phyloP scores from a whole-genome alignment of 495 filamentous ascomycete species.

The Cercophora scortea region DNA sequence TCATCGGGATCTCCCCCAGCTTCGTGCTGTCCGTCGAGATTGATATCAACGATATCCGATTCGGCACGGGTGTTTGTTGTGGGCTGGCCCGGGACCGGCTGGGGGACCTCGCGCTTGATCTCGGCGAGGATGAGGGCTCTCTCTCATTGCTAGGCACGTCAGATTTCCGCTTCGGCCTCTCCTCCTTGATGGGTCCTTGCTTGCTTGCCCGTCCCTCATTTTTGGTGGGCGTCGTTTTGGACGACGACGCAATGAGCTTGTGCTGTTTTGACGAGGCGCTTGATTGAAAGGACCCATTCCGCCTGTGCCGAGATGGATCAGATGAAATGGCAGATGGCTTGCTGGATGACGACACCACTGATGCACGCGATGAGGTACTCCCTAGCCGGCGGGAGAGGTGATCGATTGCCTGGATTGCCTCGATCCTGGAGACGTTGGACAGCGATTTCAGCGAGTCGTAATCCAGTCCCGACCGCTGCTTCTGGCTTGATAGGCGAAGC shows the following conservation, averaged over 20 bases:
- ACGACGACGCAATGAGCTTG: not conserved
- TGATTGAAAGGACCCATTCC: not conserved
- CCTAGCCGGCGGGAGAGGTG: slow-evolving; percentile 23
- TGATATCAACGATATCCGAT: slow-evolving; percentile 22
- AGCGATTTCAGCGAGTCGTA: slow-evolving; percentile 28
- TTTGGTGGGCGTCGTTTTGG: not conserved
- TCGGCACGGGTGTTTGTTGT: not conserved
- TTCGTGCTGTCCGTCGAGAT: slow-evolving; percentile 27
- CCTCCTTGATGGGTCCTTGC: not conserved
- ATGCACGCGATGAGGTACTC: not conserved
- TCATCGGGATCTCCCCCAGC: slow-evolving; percentile 27
- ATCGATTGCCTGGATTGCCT: slow-evolving; percentile 27
- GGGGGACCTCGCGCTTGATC: not conserved
- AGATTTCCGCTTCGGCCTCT: not conserved
- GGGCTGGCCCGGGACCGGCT: not conserved
- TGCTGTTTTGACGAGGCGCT: not conserved
- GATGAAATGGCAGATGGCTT: not conserved
- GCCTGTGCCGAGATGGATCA: not conserved
- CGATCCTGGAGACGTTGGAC: slow-evolving; percentile 24
- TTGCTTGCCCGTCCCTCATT: too few relatives aligned
- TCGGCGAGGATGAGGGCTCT: not conserved
- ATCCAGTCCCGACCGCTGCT: slow-evolving; percentile 18
- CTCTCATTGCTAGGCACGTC: not conserved
- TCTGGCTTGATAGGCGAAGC: slow-evolving; percentile 15
- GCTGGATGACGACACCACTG: not conserved